A percentile compares a stretch with the other conserved stretches of the same genome.
Evolutionary conservation across 2,329 filamentous ascomycete species (phyloP).

Genomic region (Atkinsonella texensis): DNA sequence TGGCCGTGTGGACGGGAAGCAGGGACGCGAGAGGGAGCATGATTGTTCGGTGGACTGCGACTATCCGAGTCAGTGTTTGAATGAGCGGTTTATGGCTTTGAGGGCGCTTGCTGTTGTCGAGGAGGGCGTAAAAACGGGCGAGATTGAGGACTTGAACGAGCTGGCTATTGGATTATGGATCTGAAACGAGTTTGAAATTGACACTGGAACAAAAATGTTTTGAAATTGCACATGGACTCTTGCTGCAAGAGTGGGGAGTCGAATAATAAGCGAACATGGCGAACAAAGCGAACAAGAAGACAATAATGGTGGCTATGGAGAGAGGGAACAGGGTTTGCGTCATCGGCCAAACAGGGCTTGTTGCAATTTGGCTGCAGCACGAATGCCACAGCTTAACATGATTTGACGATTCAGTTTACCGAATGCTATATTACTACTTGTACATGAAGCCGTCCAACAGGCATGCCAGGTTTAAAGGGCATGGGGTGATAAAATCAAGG

Average conservation of each 20-base stretch:
- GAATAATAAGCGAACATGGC: neutral
- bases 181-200: neutral
- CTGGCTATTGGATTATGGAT: neutral
- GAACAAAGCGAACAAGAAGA: neutral
- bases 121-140: neutral
- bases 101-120: neutral
- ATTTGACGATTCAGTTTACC: conserved; percentile 1
- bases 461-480: neutral
- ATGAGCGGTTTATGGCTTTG: conserved; percentile 4
- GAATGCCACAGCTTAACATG: neutral
- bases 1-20: neutral
- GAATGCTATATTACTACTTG: conserved; percentile 4
- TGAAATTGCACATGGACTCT: neutral
- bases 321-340: neutral
- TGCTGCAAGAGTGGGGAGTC: too few species aligned
- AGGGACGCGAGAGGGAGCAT: neutral
- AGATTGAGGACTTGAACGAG: neutral
- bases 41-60: conserved; percentile 14
- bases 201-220: neutral
- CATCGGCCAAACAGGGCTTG: neutral
- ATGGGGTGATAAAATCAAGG: neutral
- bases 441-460: conserved; percentile 1
- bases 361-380: neutral
- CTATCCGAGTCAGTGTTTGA: conserved; percentile 13
- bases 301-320: neutral